phyloP scores from a whole-genome alignment of 208 protist genomes.

The Angomonas ambiguus region DNA sequence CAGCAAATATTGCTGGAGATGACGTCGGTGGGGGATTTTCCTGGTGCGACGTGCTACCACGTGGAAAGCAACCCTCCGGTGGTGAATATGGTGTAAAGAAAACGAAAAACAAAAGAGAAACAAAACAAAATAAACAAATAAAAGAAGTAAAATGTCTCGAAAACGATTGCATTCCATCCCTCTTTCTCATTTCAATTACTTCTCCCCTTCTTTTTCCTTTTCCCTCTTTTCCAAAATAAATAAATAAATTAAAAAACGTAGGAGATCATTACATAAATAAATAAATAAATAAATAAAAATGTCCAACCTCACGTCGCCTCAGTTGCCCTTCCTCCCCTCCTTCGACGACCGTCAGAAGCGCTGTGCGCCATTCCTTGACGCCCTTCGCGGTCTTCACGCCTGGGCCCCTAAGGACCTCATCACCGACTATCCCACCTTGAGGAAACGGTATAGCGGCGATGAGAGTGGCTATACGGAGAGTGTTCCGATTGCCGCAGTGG shows the following conservation, averaged over 20 bases:
- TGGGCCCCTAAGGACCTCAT: background rate
- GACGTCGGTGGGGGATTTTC: constrained; percentile 47
- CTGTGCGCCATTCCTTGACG: background rate
- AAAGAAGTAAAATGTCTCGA: no score
- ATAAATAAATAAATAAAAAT: background rate
- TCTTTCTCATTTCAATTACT: no score
- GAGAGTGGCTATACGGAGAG: background rate
- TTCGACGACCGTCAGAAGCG: background rate
- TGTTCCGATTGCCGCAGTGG: background rate
- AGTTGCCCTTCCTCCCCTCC: background rate
- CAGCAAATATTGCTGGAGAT: constrained; percentile 67
- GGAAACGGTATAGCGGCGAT: background rate
- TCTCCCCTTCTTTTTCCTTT: no score
- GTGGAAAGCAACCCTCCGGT: no score
- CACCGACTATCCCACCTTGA: background rate
- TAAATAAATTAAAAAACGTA: background rate
- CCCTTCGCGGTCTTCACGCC: background rate
- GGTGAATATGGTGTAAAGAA: no score
- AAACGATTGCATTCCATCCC: no score
- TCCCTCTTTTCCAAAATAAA: background rate
- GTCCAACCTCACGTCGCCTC: background rate
- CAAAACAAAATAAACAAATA: no score
- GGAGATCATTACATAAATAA: background rate
- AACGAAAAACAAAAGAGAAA: no score
- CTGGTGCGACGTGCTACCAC: constrained; percentile 32